Evolutionary conservation across 441 rosid genomes (phyloP).

Genomic region (Adansonia rubrostipa): DNA sequence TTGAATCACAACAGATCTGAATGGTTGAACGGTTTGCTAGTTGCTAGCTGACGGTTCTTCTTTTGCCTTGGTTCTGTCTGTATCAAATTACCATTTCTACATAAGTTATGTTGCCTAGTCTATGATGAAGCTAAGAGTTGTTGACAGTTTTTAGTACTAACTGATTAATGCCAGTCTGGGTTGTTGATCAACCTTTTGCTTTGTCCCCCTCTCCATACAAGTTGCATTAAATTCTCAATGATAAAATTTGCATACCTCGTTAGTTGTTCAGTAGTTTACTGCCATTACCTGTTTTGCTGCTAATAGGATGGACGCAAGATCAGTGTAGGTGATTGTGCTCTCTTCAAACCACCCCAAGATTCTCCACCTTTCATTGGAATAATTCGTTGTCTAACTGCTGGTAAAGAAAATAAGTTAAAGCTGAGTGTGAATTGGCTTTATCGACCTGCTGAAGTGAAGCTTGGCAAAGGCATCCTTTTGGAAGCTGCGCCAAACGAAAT

Average conservation of each 20-base stretch:
- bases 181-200: neutral
- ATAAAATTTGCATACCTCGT: neutral
- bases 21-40: neutral
- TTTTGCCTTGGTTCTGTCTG: neutral
- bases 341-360: conserved; percentile 74
- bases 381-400: conserved; percentile 54
- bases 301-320: conserved; percentile 81
- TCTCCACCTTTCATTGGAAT: conserved; percentile 82
- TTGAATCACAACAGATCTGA: neutral
- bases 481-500: conserved; percentile 91
- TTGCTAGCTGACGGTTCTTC: too few species aligned
- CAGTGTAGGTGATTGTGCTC: conserved; percentile 89
- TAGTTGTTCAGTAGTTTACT: conserved; percentile 4
- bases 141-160: neutral
- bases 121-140: neutral
- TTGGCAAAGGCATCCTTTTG: conserved; percentile 79
- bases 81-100: neutral
- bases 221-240: neutral
- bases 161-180: neutral
- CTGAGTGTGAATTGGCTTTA: conserved; percentile 85
- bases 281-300: conserved; percentile 2
- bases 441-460: conserved; percentile 77
- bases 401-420: conserved; percentile 54
- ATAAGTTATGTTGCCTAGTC: neutral
- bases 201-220: neutral